These are phyloP conservation scores for Patellifolia procumbens DNA, from an alignment of 179 eudicot genomes.

Conservation along the genomic window DNA sequence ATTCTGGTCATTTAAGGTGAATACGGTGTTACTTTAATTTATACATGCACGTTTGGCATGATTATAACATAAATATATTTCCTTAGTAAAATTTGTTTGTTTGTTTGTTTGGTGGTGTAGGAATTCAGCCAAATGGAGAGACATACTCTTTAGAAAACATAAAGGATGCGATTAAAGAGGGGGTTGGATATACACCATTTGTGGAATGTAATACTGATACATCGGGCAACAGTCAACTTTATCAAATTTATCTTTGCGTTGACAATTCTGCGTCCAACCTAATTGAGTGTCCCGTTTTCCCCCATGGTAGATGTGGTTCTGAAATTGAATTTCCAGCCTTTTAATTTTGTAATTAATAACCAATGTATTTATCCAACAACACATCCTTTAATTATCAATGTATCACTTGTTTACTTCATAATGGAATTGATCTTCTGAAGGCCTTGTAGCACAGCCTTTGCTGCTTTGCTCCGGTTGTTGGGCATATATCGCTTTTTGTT, in stretches of 20 bases:
- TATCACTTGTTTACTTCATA: too few relatives aligned
- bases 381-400: background rate
- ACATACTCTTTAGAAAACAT: slow-evolving; percentile 45
- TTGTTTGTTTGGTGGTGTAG: slow-evolving; percentile 27
- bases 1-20: too few relatives aligned
- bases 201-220: slow-evolving; percentile 58
- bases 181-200: slow-evolving; percentile 42
- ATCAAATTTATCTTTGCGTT: slow-evolving; percentile 76
- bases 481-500: too few relatives aligned
- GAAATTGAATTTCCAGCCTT: slow-evolving; percentile 66
- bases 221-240: slow-evolving; percentile 49
- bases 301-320: slow-evolving; percentile 61
- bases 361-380: too few relatives aligned
- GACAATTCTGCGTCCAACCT: slow-evolving; percentile 52
- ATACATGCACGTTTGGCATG: too few relatives aligned
- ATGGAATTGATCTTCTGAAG: too few relatives aligned
- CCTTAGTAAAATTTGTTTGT: too few relatives aligned
- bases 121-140: slow-evolving; percentile 56
- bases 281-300: slow-evolving; percentile 71
- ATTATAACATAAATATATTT: too few relatives aligned
- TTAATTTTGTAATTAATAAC: slow-evolving; percentile 12
- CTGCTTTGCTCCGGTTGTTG: too few relatives aligned
- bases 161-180: slow-evolving; percentile 46
- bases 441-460: too few relatives aligned
- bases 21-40: too few relatives aligned